Evolutionary conservation across 2,329 filamentous ascomycete species (phyloP).

Genomic region (Trichoderma koningii): DNA sequence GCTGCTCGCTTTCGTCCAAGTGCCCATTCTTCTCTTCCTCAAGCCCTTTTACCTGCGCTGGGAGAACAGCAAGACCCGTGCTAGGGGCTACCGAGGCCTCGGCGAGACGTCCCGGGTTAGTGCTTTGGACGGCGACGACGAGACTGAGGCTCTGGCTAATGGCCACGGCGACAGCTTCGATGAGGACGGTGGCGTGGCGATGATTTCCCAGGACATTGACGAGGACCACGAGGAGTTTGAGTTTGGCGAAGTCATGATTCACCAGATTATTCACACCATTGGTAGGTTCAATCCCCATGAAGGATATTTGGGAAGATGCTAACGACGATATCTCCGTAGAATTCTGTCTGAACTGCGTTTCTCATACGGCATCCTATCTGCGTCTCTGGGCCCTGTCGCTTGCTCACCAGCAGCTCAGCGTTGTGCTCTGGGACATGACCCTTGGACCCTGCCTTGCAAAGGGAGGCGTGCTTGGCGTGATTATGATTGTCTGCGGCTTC

Average conservation of each 20-base stretch:
- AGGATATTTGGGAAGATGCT: neutral
- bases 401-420: slow-evolving; percentile 94
- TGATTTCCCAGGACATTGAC: slow-evolving; percentile 84
- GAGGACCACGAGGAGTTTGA: slow-evolving; percentile 96
- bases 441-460: slow-evolving; percentile 72
- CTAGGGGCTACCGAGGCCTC: slow-evolving; percentile 87
- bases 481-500: slow-evolving; percentile 82
- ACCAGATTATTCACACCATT: slow-evolving; percentile 98
- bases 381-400: slow-evolving; percentile 97
- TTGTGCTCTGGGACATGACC: slow-evolving; percentile 97
- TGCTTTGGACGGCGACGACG: slow-evolving; percentile 86
- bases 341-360: slow-evolving; percentile 99
- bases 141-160: slow-evolving; percentile 56
- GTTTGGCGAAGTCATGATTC: slow-evolving; percentile 96
- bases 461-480: slow-evolving; percentile 67
- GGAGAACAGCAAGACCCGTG: slow-evolving; percentile 88
- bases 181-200: slow-evolving; percentile 78
- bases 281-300: slow-evolving; percentile 57
- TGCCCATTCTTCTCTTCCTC: slow-evolving; percentile 87
- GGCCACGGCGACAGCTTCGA: slow-evolving; percentile 60
- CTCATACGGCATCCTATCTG: slow-evolving; percentile 96
- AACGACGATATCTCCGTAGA: slow-evolving; percentile 53
- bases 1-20: slow-evolving; percentile 79
- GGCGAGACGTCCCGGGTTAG: slow-evolving; percentile 86
- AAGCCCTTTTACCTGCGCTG: slow-evolving; percentile 95